Evolutionary conservation across 352 stramenopile species (phyloP).

Genomic region (Thalassiosira hispida): DNA sequence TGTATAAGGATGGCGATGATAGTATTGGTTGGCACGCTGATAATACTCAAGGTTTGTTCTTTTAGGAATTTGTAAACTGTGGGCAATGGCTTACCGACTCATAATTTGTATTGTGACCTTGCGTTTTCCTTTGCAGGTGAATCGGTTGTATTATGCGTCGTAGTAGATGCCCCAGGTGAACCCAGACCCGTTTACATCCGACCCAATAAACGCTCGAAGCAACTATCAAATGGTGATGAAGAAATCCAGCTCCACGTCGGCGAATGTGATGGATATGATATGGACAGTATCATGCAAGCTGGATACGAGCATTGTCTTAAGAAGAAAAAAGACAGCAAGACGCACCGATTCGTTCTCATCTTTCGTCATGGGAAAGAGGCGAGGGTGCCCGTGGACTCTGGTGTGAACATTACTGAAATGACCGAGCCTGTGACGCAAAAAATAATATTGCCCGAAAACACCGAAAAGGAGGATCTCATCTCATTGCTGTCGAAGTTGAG

Average conservation of each 20-base stretch:
- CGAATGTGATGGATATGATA: slow-evolving; percentile 56
- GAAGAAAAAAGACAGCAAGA: slow-evolving; percentile 28
- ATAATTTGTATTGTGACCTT: not conserved
- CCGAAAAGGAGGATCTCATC: slow-evolving; percentile 13
- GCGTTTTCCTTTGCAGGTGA: slow-evolving; percentile 30
- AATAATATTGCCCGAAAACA: not conserved
- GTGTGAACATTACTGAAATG: slow-evolving; percentile 22
- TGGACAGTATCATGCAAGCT: slow-evolving; percentile 52
- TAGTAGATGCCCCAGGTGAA: slow-evolving; percentile 47
- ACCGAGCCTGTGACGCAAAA: not conserved
- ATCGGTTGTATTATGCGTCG: slow-evolving; percentile 51
- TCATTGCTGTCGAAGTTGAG: slow-evolving; percentile 31
- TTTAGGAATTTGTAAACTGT: not conserved
- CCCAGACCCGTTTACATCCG: slow-evolving; percentile 45
- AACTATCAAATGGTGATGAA: slow-evolving; percentile 55
- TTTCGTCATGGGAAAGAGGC: slow-evolving; percentile 44
- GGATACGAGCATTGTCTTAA: slow-evolving; percentile 63
- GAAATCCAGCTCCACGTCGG: slow-evolving; percentile 56
- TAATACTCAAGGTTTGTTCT: slow-evolving; percentile 61
- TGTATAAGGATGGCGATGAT: slow-evolving; percentile 63
- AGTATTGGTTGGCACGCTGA: slow-evolving; percentile 65
- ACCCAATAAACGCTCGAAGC: slow-evolving; percentile 36
- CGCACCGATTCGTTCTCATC: slow-evolving; percentile 51
- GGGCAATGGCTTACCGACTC: not conserved
- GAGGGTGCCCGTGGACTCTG: slow-evolving; percentile 37